phyloP scores from a whole-genome alignment of 176 grass and related monocot genomes.

The Triticum urartu region DNA sequence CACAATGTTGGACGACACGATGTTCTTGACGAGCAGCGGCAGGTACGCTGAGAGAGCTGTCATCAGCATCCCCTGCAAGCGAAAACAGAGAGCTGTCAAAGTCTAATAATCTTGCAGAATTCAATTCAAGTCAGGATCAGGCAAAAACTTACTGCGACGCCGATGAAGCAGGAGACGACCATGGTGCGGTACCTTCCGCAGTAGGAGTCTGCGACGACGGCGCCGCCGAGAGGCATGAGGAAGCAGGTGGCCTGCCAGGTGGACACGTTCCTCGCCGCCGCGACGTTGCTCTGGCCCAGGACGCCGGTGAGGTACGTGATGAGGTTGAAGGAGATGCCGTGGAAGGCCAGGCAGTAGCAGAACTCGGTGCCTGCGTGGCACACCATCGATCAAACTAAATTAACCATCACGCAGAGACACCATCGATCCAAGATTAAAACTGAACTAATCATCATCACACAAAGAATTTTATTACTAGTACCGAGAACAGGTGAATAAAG shows the following conservation, averaged over 20 bases:
- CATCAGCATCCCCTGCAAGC: too few relatives aligned
- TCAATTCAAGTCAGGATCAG: too few relatives aligned
- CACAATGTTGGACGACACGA: too few relatives aligned
- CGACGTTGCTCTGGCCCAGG: constrained; percentile 38
- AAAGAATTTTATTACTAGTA: too few relatives aligned
- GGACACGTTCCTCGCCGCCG: constrained; percentile 33
- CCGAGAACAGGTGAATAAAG: not conserved
- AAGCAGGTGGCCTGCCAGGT: constrained; percentile 50
- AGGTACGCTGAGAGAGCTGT: too few relatives aligned
- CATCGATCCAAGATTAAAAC: too few relatives aligned
- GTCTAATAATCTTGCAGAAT: too few relatives aligned
- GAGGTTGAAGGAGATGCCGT: constrained; percentile 34
- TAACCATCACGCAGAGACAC: not conserved
- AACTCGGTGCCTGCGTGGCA: constrained; percentile 18
- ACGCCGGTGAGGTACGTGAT: constrained; percentile 40
- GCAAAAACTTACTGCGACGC: not conserved
- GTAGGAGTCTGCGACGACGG: constrained; percentile 43
- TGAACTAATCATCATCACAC: not conserved
- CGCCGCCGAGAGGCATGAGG: constrained; percentile 35
- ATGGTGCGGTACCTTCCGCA: constrained; percentile 55
- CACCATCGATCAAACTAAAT: not conserved
- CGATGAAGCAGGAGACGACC: constrained; percentile 8
- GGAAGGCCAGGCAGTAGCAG: constrained; percentile 32
- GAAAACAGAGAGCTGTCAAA: too few relatives aligned
- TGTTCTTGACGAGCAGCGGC: too few relatives aligned